Percentiles rank a stretch among this genome's conserved stretches.
These are phyloP conservation scores for Neurospora sp. DNA, from an alignment of 495 filamentous ascomycete genomes.

Conservation along the genomic window DNA sequence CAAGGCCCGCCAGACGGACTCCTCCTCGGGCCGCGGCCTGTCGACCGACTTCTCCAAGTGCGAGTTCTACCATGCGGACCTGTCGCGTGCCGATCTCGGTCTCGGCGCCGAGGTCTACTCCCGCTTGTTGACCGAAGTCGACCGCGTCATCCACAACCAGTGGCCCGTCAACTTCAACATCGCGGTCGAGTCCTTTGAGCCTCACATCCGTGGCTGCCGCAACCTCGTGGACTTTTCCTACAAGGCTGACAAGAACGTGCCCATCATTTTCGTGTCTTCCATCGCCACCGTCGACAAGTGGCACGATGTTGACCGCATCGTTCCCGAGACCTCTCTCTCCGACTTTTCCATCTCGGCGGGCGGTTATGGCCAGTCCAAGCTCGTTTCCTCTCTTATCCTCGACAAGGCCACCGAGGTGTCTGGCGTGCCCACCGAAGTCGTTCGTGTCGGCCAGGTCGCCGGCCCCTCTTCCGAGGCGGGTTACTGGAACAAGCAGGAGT, in stretches of 20 bases:
- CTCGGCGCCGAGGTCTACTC: constrained; percentile 28
- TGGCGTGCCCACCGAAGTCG: constrained; percentile 34
- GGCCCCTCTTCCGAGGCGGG: constrained; percentile 36
- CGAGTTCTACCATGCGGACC: constrained; percentile 40
- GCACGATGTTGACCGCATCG: not conserved
- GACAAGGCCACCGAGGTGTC: constrained; percentile 26
- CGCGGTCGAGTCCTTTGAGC: constrained; percentile 43
- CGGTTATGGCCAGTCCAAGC: constrained; percentile 51
- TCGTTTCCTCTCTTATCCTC: constrained; percentile 41
- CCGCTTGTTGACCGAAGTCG: constrained; percentile 27
- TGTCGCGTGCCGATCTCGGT: constrained; percentile 37
- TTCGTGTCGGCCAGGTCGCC: constrained; percentile 49
- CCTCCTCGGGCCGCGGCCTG: constrained; percentile 26
- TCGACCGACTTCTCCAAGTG: constrained; percentile 28
- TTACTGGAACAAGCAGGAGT: constrained; percentile 48
- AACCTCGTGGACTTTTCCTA: constrained; percentile 43
- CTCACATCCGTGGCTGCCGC: constrained; percentile 43
- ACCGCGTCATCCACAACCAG: constrained; percentile 50
- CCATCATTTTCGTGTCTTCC: constrained; percentile 47
- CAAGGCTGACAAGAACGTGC: constrained; percentile 30
- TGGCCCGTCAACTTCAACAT: constrained; percentile 58
- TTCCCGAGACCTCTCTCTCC: constrained; percentile 38
- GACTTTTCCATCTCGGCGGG: constrained; percentile 28
- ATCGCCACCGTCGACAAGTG: constrained; percentile 36
- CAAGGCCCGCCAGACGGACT: constrained; percentile 19